Evolutionary conservation across 495 filamentous ascomycete genomes (phyloP), one percentile per base, ranked within the genome.

Genomic region (Penicillium mononematosum): DNA sequence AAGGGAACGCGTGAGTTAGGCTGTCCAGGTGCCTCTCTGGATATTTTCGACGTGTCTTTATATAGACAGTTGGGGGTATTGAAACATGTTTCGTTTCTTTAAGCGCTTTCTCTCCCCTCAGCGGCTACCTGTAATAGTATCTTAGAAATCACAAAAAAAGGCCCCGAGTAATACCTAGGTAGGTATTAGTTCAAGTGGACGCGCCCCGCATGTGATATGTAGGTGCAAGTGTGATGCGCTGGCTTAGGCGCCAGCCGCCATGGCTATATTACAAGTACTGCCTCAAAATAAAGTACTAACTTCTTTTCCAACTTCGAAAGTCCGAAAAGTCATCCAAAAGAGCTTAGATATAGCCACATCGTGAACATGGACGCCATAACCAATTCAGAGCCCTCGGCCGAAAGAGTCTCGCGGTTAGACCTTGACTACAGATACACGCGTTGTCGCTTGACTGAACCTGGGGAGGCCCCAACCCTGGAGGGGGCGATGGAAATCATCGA

Each of bases 401-500:
- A 17, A 46, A 29, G 14, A 24, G 5, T 7, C 12, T 45, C 43
- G 43, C 20, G 25, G 14, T 29, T 17, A 7, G 4, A 4, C 2
- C 25, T 17, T 9, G 25, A 12, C 7, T 48, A 48, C 17, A 2
- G 0, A 11, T 14, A 14, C 10, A 9, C 27, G 1, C 2, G 4
- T 12, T 32, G 8, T 48, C 10, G 10, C 45, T 48, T 48, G 25
- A 10, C 12, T 11, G 16, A 48, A 7, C 27, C n/a, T 5, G 20
- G 27, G 4, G 45, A 19, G n/a, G 16, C 2, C 14, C n/a, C 27
- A 50, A 49, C 47, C 2, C 38, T 56, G 27, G 55, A 60, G 22
- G 58, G 64, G 31, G 64, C 55, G 0, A 34, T 53, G 16, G 59
- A 47, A n/a, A 48, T 39, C 3, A 58, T 64, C 27, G 60, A 66